phyloP scores from a whole-genome alignment of 2,329 filamentous ascomycete genomes.

The Fusarium burgessii region DNA sequence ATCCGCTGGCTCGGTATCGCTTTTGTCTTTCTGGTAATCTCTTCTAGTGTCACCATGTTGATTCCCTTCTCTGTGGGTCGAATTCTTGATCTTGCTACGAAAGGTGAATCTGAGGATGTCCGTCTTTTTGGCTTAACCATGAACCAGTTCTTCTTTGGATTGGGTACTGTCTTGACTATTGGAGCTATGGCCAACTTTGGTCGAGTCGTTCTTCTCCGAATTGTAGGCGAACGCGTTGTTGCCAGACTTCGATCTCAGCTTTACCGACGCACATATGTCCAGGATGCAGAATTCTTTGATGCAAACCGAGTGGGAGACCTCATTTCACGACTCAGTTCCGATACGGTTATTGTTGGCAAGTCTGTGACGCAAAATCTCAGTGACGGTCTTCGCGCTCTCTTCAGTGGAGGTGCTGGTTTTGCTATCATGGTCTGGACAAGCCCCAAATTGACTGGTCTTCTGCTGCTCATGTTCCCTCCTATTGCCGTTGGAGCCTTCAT shows the following conservation, averaged over 20 bases:
- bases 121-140: constrained; percentile 86
- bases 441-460: constrained; percentile 86
- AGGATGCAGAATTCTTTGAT: constrained; percentile 99
- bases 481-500: constrained; percentile 91
- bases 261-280: constrained; percentile 92
- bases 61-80: constrained; percentile 97
- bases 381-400: constrained; percentile 90
- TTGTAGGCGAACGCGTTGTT: constrained; percentile 95
- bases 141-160: constrained; percentile 86
- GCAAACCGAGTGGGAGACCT: constrained; percentile 96
- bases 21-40: constrained; percentile 87
- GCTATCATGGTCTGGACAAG: constrained; percentile 96
- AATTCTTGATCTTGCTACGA: constrained; percentile 91
- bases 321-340: constrained; percentile 93
- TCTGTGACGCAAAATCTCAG: constrained; percentile 98
- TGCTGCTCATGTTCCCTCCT: constrained; percentile 89
- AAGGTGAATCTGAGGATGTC: constrained; percentile 72
- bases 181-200: constrained; percentile 94
- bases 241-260: constrained; percentile 88
- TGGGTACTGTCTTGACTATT: constrained; percentile 80
- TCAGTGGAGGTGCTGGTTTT: constrained; percentile 91
- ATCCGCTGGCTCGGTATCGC: constrained; percentile 80
- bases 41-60: constrained; percentile 93
- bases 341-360: constrained; percentile 98
- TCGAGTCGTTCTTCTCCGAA: constrained; percentile 90